Percentiles rank a stretch among this genome's conserved stretches.
These are phyloP conservation scores for Talaromyces piceae DNA, from an alignment of 2,329 filamentous ascomycete species.

Conservation along the genomic window DNA sequence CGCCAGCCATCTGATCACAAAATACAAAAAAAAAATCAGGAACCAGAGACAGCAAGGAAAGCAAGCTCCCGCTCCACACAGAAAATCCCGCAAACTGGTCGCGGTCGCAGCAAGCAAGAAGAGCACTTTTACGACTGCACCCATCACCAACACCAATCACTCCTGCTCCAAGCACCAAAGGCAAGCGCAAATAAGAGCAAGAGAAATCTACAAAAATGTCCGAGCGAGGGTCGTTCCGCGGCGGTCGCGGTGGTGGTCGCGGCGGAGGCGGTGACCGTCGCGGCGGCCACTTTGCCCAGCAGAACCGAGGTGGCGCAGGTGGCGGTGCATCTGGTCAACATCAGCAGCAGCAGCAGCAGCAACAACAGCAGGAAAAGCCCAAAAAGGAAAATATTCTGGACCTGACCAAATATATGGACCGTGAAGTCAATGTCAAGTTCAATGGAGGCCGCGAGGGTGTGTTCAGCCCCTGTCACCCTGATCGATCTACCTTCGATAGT, in stretches of 20 bases:
- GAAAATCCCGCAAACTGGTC: too few species aligned
- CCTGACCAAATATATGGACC: slow-evolving; percentile 92
- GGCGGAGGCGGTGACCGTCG: slow-evolving; percentile 30
- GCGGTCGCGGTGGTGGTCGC: slow-evolving; percentile 27
- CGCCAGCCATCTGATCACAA: too few species aligned
- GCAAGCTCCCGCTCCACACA: too few species aligned
- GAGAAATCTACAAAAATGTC: slow-evolving; percentile 32
- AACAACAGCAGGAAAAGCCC: slow-evolving; percentile 59
- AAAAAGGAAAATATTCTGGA: slow-evolving; percentile 98
- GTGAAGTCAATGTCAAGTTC: slow-evolving; percentile 92
- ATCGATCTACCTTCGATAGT: too few species aligned
- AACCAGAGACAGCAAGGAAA: too few species aligned
- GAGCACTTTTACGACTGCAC: too few species aligned
- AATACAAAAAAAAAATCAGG: too few species aligned
- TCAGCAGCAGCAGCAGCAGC: slow-evolving; percentile 38
- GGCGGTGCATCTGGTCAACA: slow-evolving; percentile 43
- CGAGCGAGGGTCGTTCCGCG: slow-evolving; percentile 48
- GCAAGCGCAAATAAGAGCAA: too few species aligned
- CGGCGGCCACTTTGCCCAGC: slow-evolving; percentile 31
- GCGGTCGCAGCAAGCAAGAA: too few species aligned
- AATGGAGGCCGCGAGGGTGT: slow-evolving; percentile 85
- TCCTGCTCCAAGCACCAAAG: too few species aligned
- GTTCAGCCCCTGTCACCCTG: slow-evolving; percentile 18
- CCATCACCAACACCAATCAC: too few species aligned
- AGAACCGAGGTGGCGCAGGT: slow-evolving; percentile 30